Percentiles rank a stretch among this genome's conserved stretches.
Conservation (phyloP, 371 early-diverging fungal genomes). For the Synchytrium microbalum region DNA sequence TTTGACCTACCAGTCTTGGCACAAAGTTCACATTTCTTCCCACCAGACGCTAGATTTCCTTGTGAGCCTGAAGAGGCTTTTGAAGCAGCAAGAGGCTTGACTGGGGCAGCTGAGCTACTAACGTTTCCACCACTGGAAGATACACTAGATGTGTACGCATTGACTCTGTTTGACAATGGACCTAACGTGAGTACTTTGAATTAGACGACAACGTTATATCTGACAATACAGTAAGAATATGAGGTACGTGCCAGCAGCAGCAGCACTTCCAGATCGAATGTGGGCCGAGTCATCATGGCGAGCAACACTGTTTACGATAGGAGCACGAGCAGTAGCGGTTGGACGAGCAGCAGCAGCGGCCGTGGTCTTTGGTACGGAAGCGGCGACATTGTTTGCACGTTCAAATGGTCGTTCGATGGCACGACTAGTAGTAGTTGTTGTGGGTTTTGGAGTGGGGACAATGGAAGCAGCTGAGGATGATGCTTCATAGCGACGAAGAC, state of each 20-base stretch:
- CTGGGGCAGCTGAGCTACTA: no score
- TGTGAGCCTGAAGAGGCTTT: no score
- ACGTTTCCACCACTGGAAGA: not conserved
- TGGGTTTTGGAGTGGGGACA: not conserved
- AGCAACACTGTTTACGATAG: no score
- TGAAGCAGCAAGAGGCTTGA: no score
- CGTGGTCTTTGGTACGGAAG: no score
- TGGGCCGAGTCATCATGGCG: not conserved
- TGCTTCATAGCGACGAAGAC: not conserved
- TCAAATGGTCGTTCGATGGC: not conserved
- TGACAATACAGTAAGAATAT: no score
- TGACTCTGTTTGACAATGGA: not conserved
- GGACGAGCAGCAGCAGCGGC: not conserved
- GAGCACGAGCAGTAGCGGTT: not conserved
- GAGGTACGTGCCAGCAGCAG: no score
- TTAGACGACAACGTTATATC: no score
- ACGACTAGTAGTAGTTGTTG: not conserved
- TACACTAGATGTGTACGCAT: not conserved
- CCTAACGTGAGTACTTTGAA: no score
- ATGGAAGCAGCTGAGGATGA: not conserved
- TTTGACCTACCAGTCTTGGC: constrained; percentile 11
- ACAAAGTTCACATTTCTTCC: constrained; percentile 18
- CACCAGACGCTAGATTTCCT: no score
- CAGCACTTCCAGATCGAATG: not conserved
- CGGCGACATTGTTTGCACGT: not conserved